phyloP scores from a whole-genome alignment of 202 grass and related monocot genomes.

The Elaeis oleifera region DNA sequence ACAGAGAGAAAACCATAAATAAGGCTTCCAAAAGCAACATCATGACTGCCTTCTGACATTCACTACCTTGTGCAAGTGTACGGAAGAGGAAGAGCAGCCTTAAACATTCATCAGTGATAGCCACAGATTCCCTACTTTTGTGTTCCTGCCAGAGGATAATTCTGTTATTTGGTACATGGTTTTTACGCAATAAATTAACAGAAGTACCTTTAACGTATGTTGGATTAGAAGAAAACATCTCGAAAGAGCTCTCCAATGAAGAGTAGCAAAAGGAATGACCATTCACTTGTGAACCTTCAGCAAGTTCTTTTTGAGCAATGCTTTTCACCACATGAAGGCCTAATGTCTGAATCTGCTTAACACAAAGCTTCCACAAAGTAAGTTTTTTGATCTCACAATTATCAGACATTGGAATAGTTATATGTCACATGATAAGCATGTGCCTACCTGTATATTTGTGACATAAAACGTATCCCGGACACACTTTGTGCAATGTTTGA shows the following conservation, averaged over 20 bases:
- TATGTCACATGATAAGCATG: constrained; percentile 3
- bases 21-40: constrained; percentile 71
- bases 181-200: constrained; percentile 18
- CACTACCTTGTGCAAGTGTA: constrained; percentile 52
- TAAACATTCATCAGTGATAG: constrained; percentile 66
- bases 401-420: constrained; percentile 10
- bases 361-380: constrained; percentile 29
- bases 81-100: constrained; percentile 80
- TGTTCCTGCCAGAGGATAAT: constrained; percentile 49
- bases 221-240: constrained; percentile 65
- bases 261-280: constrained; percentile 41
- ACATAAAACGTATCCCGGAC: constrained; percentile 52
- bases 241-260: constrained; percentile 56
- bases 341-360: constrained; percentile 55
- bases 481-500: constrained; percentile 54
- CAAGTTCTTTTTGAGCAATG: constrained; percentile 72
- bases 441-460: constrained; percentile 56
- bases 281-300: constrained; percentile 43
- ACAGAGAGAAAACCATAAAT: constrained; percentile 62
- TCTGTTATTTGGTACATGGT: constrained; percentile 16
- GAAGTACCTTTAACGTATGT: constrained; percentile 59
- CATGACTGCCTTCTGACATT: constrained; percentile 50
- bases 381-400: not conserved
- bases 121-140: constrained; percentile 56
- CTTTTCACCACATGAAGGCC: constrained; percentile 84